phyloP scores from a whole-genome alignment of 331 rosid species.

The Phaseolus coccineus region DNA sequence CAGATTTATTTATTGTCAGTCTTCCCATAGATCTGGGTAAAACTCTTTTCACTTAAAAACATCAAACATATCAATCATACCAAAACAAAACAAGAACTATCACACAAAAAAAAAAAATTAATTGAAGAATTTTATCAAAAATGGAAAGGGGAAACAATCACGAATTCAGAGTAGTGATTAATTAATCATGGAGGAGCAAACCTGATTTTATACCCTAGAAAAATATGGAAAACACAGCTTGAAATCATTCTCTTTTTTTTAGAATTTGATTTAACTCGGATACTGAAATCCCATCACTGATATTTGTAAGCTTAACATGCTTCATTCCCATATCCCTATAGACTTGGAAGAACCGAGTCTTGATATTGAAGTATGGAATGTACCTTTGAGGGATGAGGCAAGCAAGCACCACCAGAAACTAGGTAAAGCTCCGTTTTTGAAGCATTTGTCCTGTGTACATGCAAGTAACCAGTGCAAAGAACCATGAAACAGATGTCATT shows the following conservation, averaged over 20 bases:
- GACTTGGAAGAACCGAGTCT: conserved; percentile 18
- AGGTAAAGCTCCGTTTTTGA: conserved; percentile 46
- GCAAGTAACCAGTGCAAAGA: conserved; percentile 39
- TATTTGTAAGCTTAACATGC: conserved; percentile 33
- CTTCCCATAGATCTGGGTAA: background rate
- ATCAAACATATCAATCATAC: conserved; percentile 16
- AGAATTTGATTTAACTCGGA: conserved; percentile 22
- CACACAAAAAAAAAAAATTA: background rate
- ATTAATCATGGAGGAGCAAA: conserved; percentile 18
- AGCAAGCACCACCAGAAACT: conserved; percentile 62
- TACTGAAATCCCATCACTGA: conserved; percentile 13
- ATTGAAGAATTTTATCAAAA: background rate
- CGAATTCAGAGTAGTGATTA: background rate
- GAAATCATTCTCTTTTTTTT: background rate
- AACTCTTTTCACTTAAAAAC: conserved; percentile 1
- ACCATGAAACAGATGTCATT: conserved; percentile 25
- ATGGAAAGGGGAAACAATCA: background rate
- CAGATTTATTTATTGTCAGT: background rate
- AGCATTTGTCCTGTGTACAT: conserved; percentile 52
- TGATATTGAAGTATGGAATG: conserved; percentile 33
- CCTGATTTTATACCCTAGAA: background rate
- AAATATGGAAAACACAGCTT: conserved; percentile 22
- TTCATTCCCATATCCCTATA: conserved; percentile 26
- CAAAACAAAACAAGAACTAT: conserved; percentile 33
- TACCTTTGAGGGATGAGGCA: conserved; percentile 82